Evolutionary conservation across 495 filamentous ascomycete genomes (phyloP), one percentile per base, ranked within the genome.

Genomic region (Tuber melanosporum): DNA sequence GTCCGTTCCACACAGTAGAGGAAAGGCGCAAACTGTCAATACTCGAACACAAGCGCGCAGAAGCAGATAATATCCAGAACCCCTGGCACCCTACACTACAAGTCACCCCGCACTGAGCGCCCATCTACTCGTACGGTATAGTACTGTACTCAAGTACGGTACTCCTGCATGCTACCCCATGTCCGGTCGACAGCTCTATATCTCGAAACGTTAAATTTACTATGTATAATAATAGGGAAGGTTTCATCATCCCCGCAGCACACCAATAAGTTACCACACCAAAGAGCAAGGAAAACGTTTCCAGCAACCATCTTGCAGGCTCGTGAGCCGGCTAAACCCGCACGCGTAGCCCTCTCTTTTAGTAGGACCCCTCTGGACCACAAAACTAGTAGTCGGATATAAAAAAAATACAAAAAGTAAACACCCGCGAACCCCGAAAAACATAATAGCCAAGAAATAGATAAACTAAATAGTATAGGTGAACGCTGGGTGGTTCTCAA

Each of bases 401-500:
- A 1, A 14, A 17, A 32, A 2, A 66, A 66, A 66, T 26, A 1
- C 7, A 26, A 62, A 62, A 14, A 26, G 1, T 32, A 14, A 26
- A 26, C n/a, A 10, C n/a, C n/a, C 52, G n/a, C 39, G 32, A 42
- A 52, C 36, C 36, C 49, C 42, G 36, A 44, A 74, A 70, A 45
- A 3, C 3, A 45, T 44, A 74, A 43, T 0, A 71, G 39, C 52
- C 36, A 20, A 45, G 72, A 69, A 47, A 62, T 17, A 6, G 3
- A 0, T 1, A 66, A 36, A 22, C 75, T 57, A 83, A 12, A 80
- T 42, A 6, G 82, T 83, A 49, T 83, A 83, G 6, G 76, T 81
- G 47, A 83, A 83, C 26, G 70, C 66, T 10, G 57, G 74, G n/a
- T 79, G 76, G 22, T 74, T 73, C 57, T 83, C 82, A 57, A 83